Base-by-base conservation (phyloP, 2,329 filamentous ascomycete genomes). In the Colletotrichum gloeosporioides region DNA sequence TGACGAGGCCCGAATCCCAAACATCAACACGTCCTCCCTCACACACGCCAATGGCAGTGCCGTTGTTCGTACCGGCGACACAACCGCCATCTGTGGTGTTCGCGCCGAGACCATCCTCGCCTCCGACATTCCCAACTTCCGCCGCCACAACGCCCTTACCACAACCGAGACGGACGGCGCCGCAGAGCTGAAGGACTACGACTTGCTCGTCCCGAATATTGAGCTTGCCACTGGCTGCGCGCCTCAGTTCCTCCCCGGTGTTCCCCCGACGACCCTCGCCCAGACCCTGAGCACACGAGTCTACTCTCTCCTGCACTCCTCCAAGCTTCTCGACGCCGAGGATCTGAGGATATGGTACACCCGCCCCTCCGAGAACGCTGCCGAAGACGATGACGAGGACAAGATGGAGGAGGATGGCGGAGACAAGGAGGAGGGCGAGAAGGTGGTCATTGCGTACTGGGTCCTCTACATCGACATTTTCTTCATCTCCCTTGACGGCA, bases 381-480 rank as follows among this genome's bases (percentile, higher is more conserved):
- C 88, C 18, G 83, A 85, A n/a, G 85, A 83, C 13, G 85, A 86
- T 7, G 86, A 85, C 1, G 81, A 81, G 1, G 80, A 79, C 29
- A 82, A 82, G 53, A 82, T 80, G 18, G 86, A 84, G 18, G 86
- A 84, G 61, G 84, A 86, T 13, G 83, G 82, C 8, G 82, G 82
- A n/a, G 78, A 79, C 7, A 79, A 77, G 25, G 53, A 62, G 6
- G 78, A 82, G 15, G 75, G 75, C 5, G 77, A 83, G 69, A 84
- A 83, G 44, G 83, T 85, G 75, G 85, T 96, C 13, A 96, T 95
- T 83, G 97, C 94, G 0, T 99, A 98, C 84, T 99, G 96, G 97
- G 93, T 95, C 12, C 91, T 99, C 25, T 98, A 98, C 85, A 95
- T 99, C 79, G 96, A 99, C 82, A 89, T 98, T n/a, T 91, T 98